Base-by-base conservation (phyloP, 2,329 filamentous ascomycete genomes). In the Penicillium sp. region DNA sequence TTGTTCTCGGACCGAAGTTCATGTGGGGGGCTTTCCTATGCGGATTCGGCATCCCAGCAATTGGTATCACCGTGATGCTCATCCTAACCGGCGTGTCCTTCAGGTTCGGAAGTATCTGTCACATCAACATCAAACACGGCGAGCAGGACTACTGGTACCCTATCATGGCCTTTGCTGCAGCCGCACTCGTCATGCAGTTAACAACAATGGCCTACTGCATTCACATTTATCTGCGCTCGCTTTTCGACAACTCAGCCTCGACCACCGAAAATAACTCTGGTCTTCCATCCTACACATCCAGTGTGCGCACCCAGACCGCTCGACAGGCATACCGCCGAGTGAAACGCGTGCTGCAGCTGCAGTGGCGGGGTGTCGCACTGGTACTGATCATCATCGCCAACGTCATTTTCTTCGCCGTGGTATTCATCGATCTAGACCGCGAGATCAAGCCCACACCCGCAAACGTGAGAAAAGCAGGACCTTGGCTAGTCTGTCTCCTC, bases 281-380 rank as follows among this genome's bases (percentile, higher is more conserved):
- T 27, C 75, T 95, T 28, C 88, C 88, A 0, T 86, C 85, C 0
- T 91, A 91, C 71, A 80, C 81, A 10, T 83, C 81, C 64, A 95
- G 89, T 67, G 74, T 91, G 48, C 81, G 81, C 55, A 88, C 84
- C n/a, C 81, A 90, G 66, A 88, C 88, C 7, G 89, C 91, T 9
- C 83, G 88, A 46, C 90, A 95, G 63, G 89, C 95, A 2, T 96
- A 95, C 66, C 84, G 88, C 55, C 84, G 93, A 60, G 82, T 98
- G 32, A 84, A 84, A 56, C 86, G 90, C 58, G 90, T 97, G 15
- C 81, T 98, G 32, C 83, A 88, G 66, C 81, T 97, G 3, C 93
- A 98, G 70, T 98, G 93, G 93, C 82, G 92, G 60, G 92, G 91
- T 39, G 92, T 96, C 52, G 82, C 84, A 38, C 88, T 97, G 53